phyloP scores from a whole-genome alignment of 148 eudicot species.

The Persicaria maculosa region DNA sequence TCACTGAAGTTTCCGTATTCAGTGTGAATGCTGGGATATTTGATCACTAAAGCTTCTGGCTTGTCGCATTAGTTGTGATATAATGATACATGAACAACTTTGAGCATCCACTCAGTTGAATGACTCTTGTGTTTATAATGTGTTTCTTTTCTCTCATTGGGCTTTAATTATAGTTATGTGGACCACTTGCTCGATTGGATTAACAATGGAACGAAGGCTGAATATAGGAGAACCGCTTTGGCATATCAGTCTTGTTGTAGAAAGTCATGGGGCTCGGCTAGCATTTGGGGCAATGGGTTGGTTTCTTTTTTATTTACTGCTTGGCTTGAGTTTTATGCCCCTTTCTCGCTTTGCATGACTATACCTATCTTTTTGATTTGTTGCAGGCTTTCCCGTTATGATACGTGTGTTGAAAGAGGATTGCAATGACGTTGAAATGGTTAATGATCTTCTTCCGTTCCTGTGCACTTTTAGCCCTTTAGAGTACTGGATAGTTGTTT shows the following conservation, averaged over 20 bases:
- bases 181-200: constrained; percentile 94
- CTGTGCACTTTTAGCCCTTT: not conserved
- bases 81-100: too few relatives aligned
- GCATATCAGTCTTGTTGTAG: constrained; percentile 89
- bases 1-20: too few relatives aligned
- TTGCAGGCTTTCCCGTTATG: constrained; percentile 84
- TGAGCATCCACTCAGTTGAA: too few relatives aligned
- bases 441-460: constrained; percentile 22
- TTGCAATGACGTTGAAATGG: constrained; percentile 97
- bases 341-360: constrained; percentile 8
- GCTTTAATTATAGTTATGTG: constrained; percentile 50
- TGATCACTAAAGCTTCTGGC: too few relatives aligned
- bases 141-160: not conserved
- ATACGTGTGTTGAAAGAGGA: constrained; percentile 81
- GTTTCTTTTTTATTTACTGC: not conserved
- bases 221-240: constrained; percentile 83
- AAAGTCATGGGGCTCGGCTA: constrained; percentile 80
- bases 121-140: not conserved
- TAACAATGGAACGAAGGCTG: constrained; percentile 78
- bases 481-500: too few relatives aligned
- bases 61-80: too few relatives aligned
- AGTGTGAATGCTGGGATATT: too few relatives aligned
- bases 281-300: constrained; percentile 99
- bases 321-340: constrained; percentile 16
- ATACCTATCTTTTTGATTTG: not conserved